Conservation (phyloP, 2,329 filamentous ascomycete genomes). For the Fusarium clavum region DNA sequence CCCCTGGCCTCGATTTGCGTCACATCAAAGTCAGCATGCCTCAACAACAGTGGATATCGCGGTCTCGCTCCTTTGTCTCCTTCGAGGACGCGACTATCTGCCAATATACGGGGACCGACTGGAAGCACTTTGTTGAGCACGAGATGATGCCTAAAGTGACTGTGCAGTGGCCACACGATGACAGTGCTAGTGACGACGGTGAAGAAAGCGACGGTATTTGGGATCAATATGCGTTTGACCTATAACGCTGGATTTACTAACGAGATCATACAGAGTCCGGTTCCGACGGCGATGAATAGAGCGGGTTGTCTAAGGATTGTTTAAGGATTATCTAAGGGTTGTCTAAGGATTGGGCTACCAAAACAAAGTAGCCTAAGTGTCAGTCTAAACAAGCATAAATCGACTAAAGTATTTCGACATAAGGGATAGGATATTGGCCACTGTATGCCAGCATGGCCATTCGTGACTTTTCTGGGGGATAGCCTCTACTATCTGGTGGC, state of each 20-base stretch:
- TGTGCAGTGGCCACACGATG: conserved; percentile 21
- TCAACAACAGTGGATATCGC: conserved; percentile 43
- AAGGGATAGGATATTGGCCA: too few relatives aligned
- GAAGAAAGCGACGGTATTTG: conserved; percentile 45
- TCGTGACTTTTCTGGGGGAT: too few relatives aligned
- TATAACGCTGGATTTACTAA: conserved; percentile 38
- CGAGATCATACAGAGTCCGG: conserved; percentile 17
- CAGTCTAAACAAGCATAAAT: too few relatives aligned
- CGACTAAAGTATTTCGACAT: too few relatives aligned
- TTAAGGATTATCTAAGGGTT: not conserved
- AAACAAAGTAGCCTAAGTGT: too few relatives aligned
- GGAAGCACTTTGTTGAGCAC: conserved; percentile 50
- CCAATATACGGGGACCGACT: conserved; percentile 52
- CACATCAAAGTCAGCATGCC: conserved; percentile 50
- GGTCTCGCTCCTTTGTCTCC: conserved; percentile 15
- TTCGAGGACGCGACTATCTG: conserved; percentile 23
- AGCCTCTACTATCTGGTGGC: too few relatives aligned
- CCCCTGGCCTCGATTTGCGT: conserved; percentile 50
- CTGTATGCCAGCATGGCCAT: too few relatives aligned
- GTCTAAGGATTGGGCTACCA: too few relatives aligned
- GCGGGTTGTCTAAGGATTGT: not conserved
- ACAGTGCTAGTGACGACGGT: conserved; percentile 27
- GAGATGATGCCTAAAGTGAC: conserved; percentile 44
- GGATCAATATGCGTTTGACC: conserved; percentile 46
- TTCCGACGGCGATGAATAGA: conserved; percentile 7